These are phyloP conservation scores for Wickerhamiella cacticola DNA, from an alignment of 805 yeast genomes.

Conservation along the genomic window DNA sequence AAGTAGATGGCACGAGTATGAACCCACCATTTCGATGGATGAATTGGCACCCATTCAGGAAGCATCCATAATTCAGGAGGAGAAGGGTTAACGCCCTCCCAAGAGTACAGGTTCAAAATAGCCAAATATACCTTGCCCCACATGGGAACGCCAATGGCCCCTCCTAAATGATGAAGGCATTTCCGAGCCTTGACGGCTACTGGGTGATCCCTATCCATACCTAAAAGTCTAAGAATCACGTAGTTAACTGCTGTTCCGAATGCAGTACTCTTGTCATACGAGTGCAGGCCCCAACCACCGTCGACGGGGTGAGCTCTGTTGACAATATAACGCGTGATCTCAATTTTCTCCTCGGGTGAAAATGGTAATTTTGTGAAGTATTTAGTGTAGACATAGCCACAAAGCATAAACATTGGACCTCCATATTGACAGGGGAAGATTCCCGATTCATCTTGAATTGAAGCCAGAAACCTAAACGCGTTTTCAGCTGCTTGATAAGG, in stretches of 20 bases:
- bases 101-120: conserved; percentile 62
- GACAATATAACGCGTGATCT: conserved; percentile 74
- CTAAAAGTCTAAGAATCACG: conserved; percentile 66
- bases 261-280: conserved; percentile 84
- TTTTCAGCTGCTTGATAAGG: conserved; percentile 42
- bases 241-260: conserved; percentile 89
- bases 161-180: conserved; percentile 64
- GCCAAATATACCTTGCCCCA: conserved; percentile 97
- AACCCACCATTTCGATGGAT: conserved; percentile 98
- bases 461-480: conserved; percentile 57
- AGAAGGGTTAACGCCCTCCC: conserved; percentile 98
- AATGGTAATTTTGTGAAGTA: conserved; percentile 60
- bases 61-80: conserved; percentile 90
- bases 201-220: conserved; percentile 60
- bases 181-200: conserved; percentile 65
- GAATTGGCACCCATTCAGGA: conserved; percentile 71
- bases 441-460: conserved; percentile 76
- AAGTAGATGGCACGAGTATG: conserved; percentile 88
- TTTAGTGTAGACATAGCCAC: conserved; percentile 69
- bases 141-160: conserved; percentile 83
- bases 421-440: conserved; percentile 84
- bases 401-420: conserved; percentile 96
- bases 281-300: conserved; percentile 99
- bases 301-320: conserved; percentile 93
- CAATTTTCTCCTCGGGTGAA: conserved; percentile 51